phyloP scores from a whole-genome alignment of 169 alveolate species.

The Cryptosporidium xiaoi region DNA sequence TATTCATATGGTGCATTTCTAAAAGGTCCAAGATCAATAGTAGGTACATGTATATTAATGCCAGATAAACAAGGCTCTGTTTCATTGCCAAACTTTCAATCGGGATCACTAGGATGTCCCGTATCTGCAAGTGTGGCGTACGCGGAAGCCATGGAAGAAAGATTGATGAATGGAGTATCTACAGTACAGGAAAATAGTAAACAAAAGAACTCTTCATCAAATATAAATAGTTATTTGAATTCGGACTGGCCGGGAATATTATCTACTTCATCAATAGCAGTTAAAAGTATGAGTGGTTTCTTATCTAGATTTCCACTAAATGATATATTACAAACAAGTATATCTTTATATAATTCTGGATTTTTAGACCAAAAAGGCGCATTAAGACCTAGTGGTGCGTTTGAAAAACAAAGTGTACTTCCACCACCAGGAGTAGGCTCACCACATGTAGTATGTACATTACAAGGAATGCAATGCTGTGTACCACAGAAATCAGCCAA shows the following conservation, averaged over 20 bases:
- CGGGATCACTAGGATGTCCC: slow-evolving; percentile 71
- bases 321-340: slow-evolving; percentile 60
- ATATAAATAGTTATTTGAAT: not conserved
- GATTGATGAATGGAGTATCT: slow-evolving; percentile 44
- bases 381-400: slow-evolving; percentile 69
- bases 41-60: slow-evolving; percentile 66
- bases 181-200: slow-evolving; percentile 21
- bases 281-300: slow-evolving; percentile 68
- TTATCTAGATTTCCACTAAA: slow-evolving; percentile 66
- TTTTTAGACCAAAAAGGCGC: slow-evolving; percentile 73
- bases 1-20: slow-evolving; percentile 70
- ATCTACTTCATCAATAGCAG: slow-evolving; percentile 48
- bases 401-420: slow-evolving; percentile 75
- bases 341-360: slow-evolving; percentile 66
- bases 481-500: slow-evolving; percentile 78
- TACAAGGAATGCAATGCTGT: slow-evolving; percentile 80
- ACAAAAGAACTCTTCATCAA: slow-evolving; percentile 6
- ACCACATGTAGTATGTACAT: slow-evolving; percentile 77
- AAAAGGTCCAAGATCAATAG: slow-evolving; percentile 38
- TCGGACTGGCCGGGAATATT: slow-evolving; percentile 73
- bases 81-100: slow-evolving; percentile 49
- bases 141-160: slow-evolving; percentile 71
- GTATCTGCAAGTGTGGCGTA: slow-evolving; percentile 73
- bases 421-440: slow-evolving; percentile 80
- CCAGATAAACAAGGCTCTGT: slow-evolving; percentile 74